Evolutionary conservation across 805 yeast species (phyloP).

Genomic region (Nakazawaea siamensis): DNA sequence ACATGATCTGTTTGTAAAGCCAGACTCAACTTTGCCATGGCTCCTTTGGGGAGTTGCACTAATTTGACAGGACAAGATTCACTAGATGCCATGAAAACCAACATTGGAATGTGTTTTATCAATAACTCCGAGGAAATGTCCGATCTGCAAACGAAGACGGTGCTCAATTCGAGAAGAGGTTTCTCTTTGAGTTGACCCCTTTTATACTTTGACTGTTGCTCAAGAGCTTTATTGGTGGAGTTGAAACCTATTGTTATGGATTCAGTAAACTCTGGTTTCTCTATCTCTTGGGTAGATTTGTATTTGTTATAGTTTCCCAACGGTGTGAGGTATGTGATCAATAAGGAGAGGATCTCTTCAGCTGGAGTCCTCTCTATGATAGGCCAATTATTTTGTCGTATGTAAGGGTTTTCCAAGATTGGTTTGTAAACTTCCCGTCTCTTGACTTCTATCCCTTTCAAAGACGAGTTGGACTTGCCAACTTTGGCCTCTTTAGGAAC

Average conservation of each 20-base stretch:
- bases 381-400: slow-evolving; percentile 35
- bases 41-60: slow-evolving; percentile 49
- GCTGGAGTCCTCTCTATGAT: slow-evolving; percentile 24
- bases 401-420: slow-evolving; percentile 54
- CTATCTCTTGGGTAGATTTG: slow-evolving; percentile 10
- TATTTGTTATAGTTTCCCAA: slow-evolving; percentile 18
- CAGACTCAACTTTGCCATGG: slow-evolving; percentile 22
- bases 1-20: slow-evolving; percentile 21
- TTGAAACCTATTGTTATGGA: slow-evolving; percentile 44
- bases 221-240: slow-evolving; percentile 39
- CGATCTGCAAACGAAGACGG: slow-evolving; percentile 53
- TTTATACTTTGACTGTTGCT: slow-evolving; percentile 27
- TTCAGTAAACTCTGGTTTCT: slow-evolving; percentile 18
- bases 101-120: slow-evolving; percentile 48
- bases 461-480: slow-evolving; percentile 19
- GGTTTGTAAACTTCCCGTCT: slow-evolving; percentile 57
- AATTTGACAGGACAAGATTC: slow-evolving; percentile 35
- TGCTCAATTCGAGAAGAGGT: slow-evolving; percentile 18
- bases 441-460: slow-evolving; percentile 41
- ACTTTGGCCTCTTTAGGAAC: not conserved
- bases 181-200: slow-evolving; percentile 12
- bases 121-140: slow-evolving; percentile 45
- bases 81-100: slow-evolving; percentile 38
- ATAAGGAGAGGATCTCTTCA: slow-evolving; percentile 21
- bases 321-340: slow-evolving; percentile 18